These are phyloP conservation scores for Cylindrotheca fusiformis DNA, from an alignment of 108 stramenopile genomes.

Conservation along the genomic window DNA sequence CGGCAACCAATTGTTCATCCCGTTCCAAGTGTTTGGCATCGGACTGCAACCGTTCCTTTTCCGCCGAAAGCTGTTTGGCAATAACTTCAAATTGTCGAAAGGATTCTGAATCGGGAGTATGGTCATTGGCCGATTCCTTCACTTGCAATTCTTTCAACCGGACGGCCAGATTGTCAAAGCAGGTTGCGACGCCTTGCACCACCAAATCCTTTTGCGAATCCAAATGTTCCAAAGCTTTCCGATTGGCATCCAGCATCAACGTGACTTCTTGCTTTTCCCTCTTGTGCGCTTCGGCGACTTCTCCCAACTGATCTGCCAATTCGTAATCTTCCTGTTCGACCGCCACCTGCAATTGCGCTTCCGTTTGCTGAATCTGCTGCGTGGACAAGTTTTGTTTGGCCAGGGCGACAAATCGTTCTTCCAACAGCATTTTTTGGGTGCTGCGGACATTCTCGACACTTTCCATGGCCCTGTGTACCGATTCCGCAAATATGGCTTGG, in stretches of 20 bases:
- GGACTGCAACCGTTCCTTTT: constrained; percentile 67
- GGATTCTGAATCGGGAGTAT: constrained; percentile 36
- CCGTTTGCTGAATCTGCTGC: constrained; percentile 64
- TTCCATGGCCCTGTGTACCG: constrained; percentile 27
- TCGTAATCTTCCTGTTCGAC: constrained; percentile 88
- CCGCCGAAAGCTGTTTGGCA: constrained; percentile 65
- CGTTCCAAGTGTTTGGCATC: constrained; percentile 82
- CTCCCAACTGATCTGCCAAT: constrained; percentile 69
- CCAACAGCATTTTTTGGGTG: constrained; percentile 40
- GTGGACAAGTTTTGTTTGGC: constrained; percentile 54
- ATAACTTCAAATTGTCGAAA: constrained; percentile 59
- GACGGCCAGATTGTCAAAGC: constrained; percentile 50
- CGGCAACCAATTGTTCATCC: constrained; percentile 67
- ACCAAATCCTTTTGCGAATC: constrained; percentile 48
- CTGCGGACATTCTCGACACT: constrained; percentile 23
- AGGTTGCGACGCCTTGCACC: constrained; percentile 45
- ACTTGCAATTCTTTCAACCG: constrained; percentile 57
- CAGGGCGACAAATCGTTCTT: constrained; percentile 49
- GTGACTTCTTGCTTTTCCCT: constrained; percentile 54
- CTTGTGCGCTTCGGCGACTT: constrained; percentile 55
- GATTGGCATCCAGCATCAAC: constrained; percentile 44
- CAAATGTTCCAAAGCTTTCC: constrained; percentile 42
- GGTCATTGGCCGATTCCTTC: constrained; percentile 28
- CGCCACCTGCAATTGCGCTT: constrained; percentile 62
- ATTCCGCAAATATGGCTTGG: constrained; percentile 30